Evolutionary conservation across 2,329 filamentous ascomycete genomes (phyloP).

Genomic region (Aspergillus sp.): DNA sequence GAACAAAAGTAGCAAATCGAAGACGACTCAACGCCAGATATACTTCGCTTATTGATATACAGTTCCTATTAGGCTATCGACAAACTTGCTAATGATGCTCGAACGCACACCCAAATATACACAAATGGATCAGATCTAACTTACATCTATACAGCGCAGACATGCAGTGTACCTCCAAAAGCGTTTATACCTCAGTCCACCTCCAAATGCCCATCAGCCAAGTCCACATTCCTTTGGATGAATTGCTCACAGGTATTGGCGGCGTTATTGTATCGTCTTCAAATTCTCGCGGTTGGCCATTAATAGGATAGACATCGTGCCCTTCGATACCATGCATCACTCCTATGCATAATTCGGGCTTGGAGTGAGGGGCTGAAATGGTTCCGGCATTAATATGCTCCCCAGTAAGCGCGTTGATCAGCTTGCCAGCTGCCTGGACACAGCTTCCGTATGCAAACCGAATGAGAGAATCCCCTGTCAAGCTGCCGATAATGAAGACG

Average conservation of each 20-base stretch:
- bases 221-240: slow-evolving; percentile 19
- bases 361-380: slow-evolving; percentile 7
- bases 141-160: slow-evolving; percentile 17
- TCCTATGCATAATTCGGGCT: slow-evolving; percentile 29
- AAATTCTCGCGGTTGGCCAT: neutral
- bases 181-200: slow-evolving; percentile 15
- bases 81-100: neutral
- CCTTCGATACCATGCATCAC: slow-evolving; percentile 48
- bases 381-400: slow-evolving; percentile 18
- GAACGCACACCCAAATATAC: slow-evolving; percentile 11
- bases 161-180: slow-evolving; percentile 3
- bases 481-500: slow-evolving; percentile 62
- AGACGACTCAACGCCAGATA: slow-evolving; percentile 6
- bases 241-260: slow-evolving; percentile 1
- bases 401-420: slow-evolving; percentile 41
- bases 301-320: slow-evolving; percentile 30
- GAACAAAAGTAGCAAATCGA: slow-evolving; percentile 22
- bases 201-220: slow-evolving; percentile 18
- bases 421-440: slow-evolving; percentile 59
- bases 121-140: slow-evolving; percentile 14
- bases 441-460: slow-evolving; percentile 64
- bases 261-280: slow-evolving; percentile 5
- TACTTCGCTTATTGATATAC: slow-evolving; percentile 2
- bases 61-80: neutral
- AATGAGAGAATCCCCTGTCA: slow-evolving; percentile 65